Evolutionary conservation across 768 basidiomycete genomes (phyloP), one percentile per base, ranked within the genome.

Genomic region (Lepiota brunneoincarnata): DNA sequence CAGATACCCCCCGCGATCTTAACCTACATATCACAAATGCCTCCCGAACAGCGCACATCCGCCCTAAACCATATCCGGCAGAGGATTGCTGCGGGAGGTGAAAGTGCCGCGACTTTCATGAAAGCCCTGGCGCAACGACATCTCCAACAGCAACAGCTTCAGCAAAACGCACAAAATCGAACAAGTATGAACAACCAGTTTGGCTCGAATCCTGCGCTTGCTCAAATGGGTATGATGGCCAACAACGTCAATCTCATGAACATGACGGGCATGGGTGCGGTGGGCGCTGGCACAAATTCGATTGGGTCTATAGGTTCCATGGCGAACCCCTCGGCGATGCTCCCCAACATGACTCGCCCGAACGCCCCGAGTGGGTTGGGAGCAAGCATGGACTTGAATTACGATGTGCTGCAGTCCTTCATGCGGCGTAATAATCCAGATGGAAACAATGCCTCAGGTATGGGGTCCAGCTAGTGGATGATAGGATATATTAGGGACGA

Each of bases 351-450:
- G 49, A 17, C 35, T 18, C 58, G 63, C 12, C 52, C 64, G 11
- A 51, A 55, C 2, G 51, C 55, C 50, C 49, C 42, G 6, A 57
- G 56, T 46, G 58, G 35, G 58, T 53, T 54, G 41, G 61, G 43
- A 51, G 59, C 40, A 48, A 60, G 49, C 54, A 64, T 54, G 37
- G 65, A 64, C 49, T 61, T 75, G 34, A 75, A 68, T 47, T 68
- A 66, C 44, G 73, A 76, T 58, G 70, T 75, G 61, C 61, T 78
- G 62, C 74, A 76, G 56, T 72, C 74, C 15, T 75, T 78, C 56
- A 68, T 74, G 64, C 71, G 72, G 45, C 62, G 75, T 40, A 75
- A 67, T 56, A 59, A 54, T 21, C 38, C 61, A 37, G 63, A 65
- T 53, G 63, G 63, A 4, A 47, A 54, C 23, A 53, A 46, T n/a